A percentile compares a stretch with the other conserved stretches of the same genome.
Evolutionary conservation across 176 grass and related monocot species (phyloP).

Genomic region (Triticum timopheevii): DNA sequence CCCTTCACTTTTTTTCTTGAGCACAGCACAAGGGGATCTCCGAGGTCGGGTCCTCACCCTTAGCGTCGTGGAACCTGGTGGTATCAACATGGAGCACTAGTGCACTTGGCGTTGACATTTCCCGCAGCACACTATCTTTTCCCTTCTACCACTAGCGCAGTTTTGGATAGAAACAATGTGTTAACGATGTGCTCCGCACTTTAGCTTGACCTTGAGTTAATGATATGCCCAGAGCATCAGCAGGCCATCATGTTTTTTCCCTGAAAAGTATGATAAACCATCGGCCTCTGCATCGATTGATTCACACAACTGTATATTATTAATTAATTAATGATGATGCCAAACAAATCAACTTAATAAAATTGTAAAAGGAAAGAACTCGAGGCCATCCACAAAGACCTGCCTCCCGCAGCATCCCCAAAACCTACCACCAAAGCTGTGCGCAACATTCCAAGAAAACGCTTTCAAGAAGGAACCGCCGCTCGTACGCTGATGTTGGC

Average conservation of each 20-base stretch:
- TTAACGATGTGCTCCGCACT: constrained; percentile 31
- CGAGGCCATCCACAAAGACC: no score
- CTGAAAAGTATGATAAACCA: no score
- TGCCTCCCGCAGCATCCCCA: no score
- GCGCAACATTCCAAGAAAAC: no score
- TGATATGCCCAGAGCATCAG: constrained; percentile 11
- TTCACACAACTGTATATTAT: no score
- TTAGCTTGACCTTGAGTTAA: not conserved
- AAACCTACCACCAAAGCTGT: no score
- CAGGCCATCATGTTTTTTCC: not conserved
- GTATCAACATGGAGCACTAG: constrained; percentile 11
- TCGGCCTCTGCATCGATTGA: no score
- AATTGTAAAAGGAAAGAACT: no score
- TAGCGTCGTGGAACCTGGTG: not conserved
- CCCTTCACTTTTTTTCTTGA: not conserved
- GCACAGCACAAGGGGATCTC: constrained; percentile 6
- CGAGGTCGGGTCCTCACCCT: not conserved
- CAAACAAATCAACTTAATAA: no score
- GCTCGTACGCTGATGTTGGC: no score
- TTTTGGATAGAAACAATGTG: not conserved
- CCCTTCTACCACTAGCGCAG: not conserved
- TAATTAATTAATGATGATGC: no score
- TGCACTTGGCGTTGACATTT: constrained; percentile 26
- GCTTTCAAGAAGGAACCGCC: no score
- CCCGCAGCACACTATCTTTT: not conserved